Evolutionary conservation across 2,329 filamentous ascomycete genomes (phyloP), one percentile per base, ranked within the genome.

Genomic region (Myrmaecium sp.): DNA sequence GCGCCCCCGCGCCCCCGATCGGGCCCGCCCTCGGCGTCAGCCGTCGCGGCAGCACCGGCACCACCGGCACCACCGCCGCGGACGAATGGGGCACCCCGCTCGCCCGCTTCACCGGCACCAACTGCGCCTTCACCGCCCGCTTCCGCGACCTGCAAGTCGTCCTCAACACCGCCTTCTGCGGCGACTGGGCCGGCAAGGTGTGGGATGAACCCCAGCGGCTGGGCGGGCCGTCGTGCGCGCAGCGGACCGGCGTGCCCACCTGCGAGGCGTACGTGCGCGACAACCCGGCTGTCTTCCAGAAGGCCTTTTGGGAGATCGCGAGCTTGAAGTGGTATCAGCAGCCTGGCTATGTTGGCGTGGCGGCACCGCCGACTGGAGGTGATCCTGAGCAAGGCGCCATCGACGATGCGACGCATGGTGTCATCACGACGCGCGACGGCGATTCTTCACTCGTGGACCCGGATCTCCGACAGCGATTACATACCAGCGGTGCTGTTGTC

Each of bases 181-280:
- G 64, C 20, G 53, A 59, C 23, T 67, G 62, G 62, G 62, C 62
- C 7, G 62, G 62, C n/a, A 40, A 40, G 14, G 39, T 73, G 23
- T 91, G 76, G 74, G 41, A 44, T 21, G 39, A 49, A 14, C 60
- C 68, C 37, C 27, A 26, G 4, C n/a, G 13, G 7, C 19, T 19
- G 7, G 11, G 17, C n/a, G 27, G 29, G 13, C 20, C 14, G 9
- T 9, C 20, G 4, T 46, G 44, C 29, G 30, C 27, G 9, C 28
- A 27, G 6, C 46, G 40, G 28, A 50, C 45, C 14, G 56, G 67
- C 29, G 74, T 67, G 0, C 33, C 47, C 19, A 72, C 35, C 4
- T 53, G 49, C 31, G 35, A 46, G 21, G 38, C 32, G 13, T 52
- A 41, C 35, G 47, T 53, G 5, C 14, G 34, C 9, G 34, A 43